Base-by-base conservation (phyloP, 371 early-diverging fungal species). In the Mucor sp. region DNA sequence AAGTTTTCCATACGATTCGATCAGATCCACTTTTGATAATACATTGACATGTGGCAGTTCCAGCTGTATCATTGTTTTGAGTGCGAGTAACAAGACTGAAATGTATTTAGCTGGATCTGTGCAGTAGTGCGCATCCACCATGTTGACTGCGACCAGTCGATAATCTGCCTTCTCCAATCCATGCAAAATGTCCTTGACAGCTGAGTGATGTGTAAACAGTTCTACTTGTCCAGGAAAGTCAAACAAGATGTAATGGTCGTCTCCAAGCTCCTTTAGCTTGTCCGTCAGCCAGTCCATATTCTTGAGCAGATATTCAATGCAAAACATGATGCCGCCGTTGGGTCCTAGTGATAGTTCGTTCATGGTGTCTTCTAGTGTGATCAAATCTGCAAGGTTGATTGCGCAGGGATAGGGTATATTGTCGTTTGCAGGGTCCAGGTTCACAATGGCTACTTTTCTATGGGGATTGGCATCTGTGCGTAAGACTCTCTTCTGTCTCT, bases 201-300 rank as follows among this genome's bases (percentile, higher is more conserved):
- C 84, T 44, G 81, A 79, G 68, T 98, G 94, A 81, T 99, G 97
- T 23, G 99, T 97, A 76, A 93, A 99, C 43, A 99, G 89, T 78
- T 99, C 99, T 9, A 99, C 97, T 79, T 99, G 99, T 0, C 99
- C 99, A 4, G 99, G 99, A 62, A 94, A 98, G 77, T 99, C 99
- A 82, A 99, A 96, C 3, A 99, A 75, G 48, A 97, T 82, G 78
- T 97, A 99, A 53, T 90, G 87, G 47, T 93, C 96, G 80, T 75
- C 86, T 62, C 85, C 86, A 23, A 88, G 84, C 2, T 83, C 74
- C 65, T 94, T 89, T 65, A 95, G 74, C 72, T 93, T 90, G 8
- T 96, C 93, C 30, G 91, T 85, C 2, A 99, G 81, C 95, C 98
- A 99, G 60, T 93, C 95, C 69, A 98, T 85, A 78, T 99, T 99